Evolutionary conservation across 2,329 filamentous ascomycete species (phyloP).

Genomic region (Epichloe bromicola): DNA sequence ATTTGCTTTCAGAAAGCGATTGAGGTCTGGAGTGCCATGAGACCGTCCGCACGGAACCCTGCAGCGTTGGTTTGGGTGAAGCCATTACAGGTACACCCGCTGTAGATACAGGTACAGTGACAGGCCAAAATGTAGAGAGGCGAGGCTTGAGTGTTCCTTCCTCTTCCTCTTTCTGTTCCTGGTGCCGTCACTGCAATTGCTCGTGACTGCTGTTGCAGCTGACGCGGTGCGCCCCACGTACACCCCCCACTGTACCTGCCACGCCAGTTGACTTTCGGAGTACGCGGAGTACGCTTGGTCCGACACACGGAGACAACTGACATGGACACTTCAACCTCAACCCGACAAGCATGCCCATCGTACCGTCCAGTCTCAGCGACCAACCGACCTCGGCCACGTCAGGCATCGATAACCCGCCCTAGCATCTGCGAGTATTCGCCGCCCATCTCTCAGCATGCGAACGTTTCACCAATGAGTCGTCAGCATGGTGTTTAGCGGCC

Average conservation of each 20-base stretch:
- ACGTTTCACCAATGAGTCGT: constrained; percentile 21
- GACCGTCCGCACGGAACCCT: no score
- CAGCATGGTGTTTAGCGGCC: constrained; percentile 36
- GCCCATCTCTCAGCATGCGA: not conserved
- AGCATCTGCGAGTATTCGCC: not conserved
- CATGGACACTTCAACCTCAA: not conserved
- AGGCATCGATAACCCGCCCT: not conserved
- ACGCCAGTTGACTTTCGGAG: no score
- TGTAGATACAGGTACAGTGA: no score
- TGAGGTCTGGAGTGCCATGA: no score
- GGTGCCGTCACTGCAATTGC: not conserved
- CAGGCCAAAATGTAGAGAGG: no score
- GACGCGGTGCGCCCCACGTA: not conserved
- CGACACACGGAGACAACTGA: not conserved
- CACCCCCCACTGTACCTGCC: not conserved
- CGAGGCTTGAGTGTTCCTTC: not conserved
- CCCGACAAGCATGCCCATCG: not conserved
- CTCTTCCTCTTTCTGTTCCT: not conserved
- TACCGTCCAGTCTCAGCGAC: not conserved
- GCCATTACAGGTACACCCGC: no score
- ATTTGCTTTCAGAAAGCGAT: no score
- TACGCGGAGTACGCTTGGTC: not conserved
- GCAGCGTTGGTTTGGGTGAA: no score
- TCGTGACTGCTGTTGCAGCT: not conserved
- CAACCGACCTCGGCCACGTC: not conserved